Evolutionary conservation across 495 filamentous ascomycete species (phyloP), one percentile per base, ranked within the genome.

Genomic region (Hypoxylon crocopeplum): DNA sequence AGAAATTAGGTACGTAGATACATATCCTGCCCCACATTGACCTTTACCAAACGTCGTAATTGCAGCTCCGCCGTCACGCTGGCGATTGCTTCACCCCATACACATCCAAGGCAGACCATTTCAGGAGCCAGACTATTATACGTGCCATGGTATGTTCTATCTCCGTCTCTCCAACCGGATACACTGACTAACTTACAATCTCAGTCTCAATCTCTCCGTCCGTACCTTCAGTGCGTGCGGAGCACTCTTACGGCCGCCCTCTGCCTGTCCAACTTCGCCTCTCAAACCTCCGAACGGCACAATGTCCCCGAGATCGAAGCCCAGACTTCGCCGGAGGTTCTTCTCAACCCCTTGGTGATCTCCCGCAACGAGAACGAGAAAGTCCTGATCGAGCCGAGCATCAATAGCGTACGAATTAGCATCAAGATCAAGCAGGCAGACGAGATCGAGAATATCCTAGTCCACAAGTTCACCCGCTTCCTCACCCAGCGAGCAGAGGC

Each of bases 401-500:
- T 97, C 77, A 99, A 99, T 81, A 93, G 89, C 64, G 88, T 98
- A 40, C 85, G 95, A 50, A 86, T 99, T 58, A 93, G 90, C 78
- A 96, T 99, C 74, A 90, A 92, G 78, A 97, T 99, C 73, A 98
- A 98, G 75, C 94, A 98, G 75, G 95, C 94, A 45, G 95, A 99
- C 78, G 95, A 98, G 76, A 99, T 97, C 61, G 95, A 99, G 72
- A 83, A 93, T 72, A 97, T 97, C 46, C 77, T 97, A 34, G 94
- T 99, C 39, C 95, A 97, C 78, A 98, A 98, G 75, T 97, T 98
- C 68, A 96, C 91, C 16, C 84, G 95, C 39, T 99, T 98, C 79
- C 76, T 98, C 75, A 96, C 90, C 8, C 93, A 97, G 74, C 82
- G 95, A 67, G 94, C 94, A 32, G 94, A 98, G 74, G 92, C 93